Evolutionary conservation across 148 eudicot species (phyloP), one percentile per base, ranked within the genome.

Genomic region (Fallopia convolvulus): DNA sequence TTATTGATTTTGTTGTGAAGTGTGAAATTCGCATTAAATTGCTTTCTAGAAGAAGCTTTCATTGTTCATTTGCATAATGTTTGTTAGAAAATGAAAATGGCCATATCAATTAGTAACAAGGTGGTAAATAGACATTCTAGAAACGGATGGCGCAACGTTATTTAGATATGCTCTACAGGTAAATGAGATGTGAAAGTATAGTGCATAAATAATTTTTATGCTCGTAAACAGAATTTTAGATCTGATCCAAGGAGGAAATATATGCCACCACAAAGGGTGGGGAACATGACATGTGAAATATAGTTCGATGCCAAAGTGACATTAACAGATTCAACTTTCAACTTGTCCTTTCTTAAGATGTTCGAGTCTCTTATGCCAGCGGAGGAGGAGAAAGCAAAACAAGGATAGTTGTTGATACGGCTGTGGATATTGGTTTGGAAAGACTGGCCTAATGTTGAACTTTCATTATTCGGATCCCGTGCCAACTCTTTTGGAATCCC

Each of bases 401-500:
- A 95, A 76, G 86, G 88, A 66, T 91, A 87, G 78, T 79, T 95
- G 55, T 47, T 95, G 79, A 68, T 85, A 8, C 80, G 85, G 77
- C 79, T 95, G 83, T 90, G 89, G 87, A 91, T 83, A 63, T 88
- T 91, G 65, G 99, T 95, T 60, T 70, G 77, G 82, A 87, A 87
- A 80, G 97, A 91, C 76, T 95, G 97, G 99, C 97, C 99, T 52
- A 81, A 85, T 60, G 99, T 94, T 80, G 85, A 78, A 65, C 78
- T 95, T 58, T 86, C 79, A 85, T 77, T 95, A 50, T 92, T 89
- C 86, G 99, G 97, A 79, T 95, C 97, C 23, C 90, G 97, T 83
- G 97, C 94, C 71, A 95, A 92, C 83, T 91, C 97, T 30, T 95
- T 95, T 77, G 94, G 94, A 78, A 89, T 95, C 74, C 81, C 87